Evolutionary conservation across 805 yeast genomes (phyloP), one percentile per base, ranked within the genome.

Genomic region (Kurtzmaniella fragi): DNA sequence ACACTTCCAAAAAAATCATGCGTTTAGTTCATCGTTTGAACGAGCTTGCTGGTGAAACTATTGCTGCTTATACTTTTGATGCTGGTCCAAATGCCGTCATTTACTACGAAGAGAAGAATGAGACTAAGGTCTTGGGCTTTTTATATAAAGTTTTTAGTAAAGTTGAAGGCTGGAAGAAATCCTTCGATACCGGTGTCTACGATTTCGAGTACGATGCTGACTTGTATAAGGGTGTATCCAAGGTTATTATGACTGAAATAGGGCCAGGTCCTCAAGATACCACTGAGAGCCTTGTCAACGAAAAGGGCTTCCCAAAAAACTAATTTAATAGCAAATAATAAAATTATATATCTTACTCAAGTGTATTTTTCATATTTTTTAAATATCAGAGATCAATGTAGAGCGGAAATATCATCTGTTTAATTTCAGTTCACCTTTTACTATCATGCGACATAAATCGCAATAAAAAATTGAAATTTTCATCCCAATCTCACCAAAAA

Each of bases 51-150:
- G 86, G 84, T 38, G 70, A 75, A 53, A 73, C 75, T 10, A 73
- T 91, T 40, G 99, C 96, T 10, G 98, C 98, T 29, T 93, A 93
- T 64, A 93, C 99, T 1, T 93, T 84, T 56, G 99, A 93, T 62
- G 99, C 99, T 26, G 99, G 99, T 57, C 99, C 99, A 63, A 93
- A 93, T 64, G 96, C 97, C 15, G 99, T 93, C 33, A 76, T 93
- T 44, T 93, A 93, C 67, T 93, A 93, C 59, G 80, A 82, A 57
- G 75, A 75, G 48, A 71, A 80, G 53, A 77, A 91, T 62, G 96
- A 89, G 63, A 51, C 64, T n/a, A 71, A 69, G 45, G 80, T 93
- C 5, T 73, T 91, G 50, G 82, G 89, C 3, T 71, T 86, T 47
- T 65, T 93, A 42, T 68, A 81, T 61, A 67, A 71, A 41, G 71